phyloP scores from a whole-genome alignment of 2,329 filamentous ascomycete genomes.

The Lachnellula suecica region DNA sequence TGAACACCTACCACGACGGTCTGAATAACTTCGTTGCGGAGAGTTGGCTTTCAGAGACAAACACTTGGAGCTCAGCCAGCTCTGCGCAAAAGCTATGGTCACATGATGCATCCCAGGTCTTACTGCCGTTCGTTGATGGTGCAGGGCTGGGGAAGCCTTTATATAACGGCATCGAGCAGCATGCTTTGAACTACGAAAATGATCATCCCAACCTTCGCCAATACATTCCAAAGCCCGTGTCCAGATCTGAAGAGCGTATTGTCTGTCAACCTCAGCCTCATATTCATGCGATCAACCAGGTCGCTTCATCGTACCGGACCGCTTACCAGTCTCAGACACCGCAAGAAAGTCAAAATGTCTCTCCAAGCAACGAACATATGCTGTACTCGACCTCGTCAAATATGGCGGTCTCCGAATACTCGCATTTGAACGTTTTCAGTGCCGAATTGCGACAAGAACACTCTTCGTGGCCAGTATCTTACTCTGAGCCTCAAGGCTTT shows the following conservation, averaged over 20 bases:
- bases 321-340: constrained; percentile 6
- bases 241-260: background rate
- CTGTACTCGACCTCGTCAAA: background rate
- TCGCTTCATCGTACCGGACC: background rate
- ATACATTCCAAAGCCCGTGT: background rate
- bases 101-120: background rate
- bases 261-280: background rate
- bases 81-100: background rate
- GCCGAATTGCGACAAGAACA: background rate
- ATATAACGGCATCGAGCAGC: background rate
- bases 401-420: background rate
- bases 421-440: background rate
- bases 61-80: background rate
- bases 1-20: background rate
- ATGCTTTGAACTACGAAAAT: background rate
- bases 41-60: background rate
- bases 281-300: background rate
- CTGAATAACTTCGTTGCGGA: background rate
- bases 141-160: background rate
- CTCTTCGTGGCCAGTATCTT: background rate
- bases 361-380: background rate
- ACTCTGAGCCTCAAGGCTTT: background rate
- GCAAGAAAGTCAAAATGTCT: background rate
- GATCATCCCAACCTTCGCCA: background rate
- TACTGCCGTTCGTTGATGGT: background rate